Conservation (phyloP, 2,329 filamentous ascomycete genomes). For the Lachnellula occidentalis region DNA sequence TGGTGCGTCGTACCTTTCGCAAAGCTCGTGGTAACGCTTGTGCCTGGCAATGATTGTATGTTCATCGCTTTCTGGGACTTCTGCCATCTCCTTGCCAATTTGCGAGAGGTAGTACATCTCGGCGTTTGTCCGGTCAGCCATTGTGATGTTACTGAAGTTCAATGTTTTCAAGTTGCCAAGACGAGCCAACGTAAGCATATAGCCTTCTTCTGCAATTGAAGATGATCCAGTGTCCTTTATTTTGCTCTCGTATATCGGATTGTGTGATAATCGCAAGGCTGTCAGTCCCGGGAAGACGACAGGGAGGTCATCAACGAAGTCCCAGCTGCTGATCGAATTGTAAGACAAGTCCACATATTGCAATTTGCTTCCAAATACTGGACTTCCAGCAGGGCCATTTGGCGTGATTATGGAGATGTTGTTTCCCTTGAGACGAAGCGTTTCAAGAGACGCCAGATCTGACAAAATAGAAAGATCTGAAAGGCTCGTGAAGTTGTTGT, state of each 20-base stretch:
- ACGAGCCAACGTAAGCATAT: constrained; percentile 81
- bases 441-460: constrained; percentile 46
- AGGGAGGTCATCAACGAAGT: constrained; percentile 65
- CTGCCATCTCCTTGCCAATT: constrained; percentile 69
- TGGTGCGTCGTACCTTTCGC: constrained; percentile 69
- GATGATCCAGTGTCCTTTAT: constrained; percentile 35
- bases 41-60: constrained; percentile 56
- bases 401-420: constrained; percentile 56
- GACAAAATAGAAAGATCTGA: constrained; percentile 51
- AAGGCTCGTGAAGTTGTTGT: constrained; percentile 61
- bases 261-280: constrained; percentile 75
- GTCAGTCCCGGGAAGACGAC: constrained; percentile 65
- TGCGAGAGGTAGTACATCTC: constrained; percentile 90
- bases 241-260: constrained; percentile 64
- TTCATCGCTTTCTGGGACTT: constrained; percentile 48
- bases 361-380: constrained; percentile 21
- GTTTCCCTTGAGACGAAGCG: constrained; percentile 72
- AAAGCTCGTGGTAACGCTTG: constrained; percentile 68
- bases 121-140: constrained; percentile 74
- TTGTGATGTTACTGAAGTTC: constrained; percentile 67
- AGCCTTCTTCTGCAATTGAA: constrained; percentile 67
- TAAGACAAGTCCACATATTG: constrained; percentile 66
- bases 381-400: not conserved
- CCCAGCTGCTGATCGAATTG: constrained; percentile 65
- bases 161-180: constrained; percentile 61